Evolutionary conservation across 179 eudicot genomes (phyloP).

Genomic region (Heliamphora pulchella): DNA sequence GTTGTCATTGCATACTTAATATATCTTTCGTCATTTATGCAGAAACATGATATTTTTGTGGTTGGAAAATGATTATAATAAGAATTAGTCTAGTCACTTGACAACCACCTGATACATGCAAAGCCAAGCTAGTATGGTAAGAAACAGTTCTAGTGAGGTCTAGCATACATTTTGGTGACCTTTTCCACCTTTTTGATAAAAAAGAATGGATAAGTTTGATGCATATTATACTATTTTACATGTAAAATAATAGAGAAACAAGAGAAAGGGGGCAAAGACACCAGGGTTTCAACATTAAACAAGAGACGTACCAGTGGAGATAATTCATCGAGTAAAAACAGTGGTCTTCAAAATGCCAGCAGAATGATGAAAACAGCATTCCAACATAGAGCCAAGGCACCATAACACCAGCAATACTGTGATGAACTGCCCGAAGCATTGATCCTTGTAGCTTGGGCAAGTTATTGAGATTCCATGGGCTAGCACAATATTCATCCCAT

Average conservation of each 20-base stretch:
- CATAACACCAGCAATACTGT: constrained; percentile 97
- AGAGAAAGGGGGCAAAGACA: neutral
- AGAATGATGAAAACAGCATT: constrained; percentile 97
- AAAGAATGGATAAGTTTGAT: neutral
- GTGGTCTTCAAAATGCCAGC: constrained; percentile 99
- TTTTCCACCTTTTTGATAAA: neutral
- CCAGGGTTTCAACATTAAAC: neutral
- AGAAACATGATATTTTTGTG: neutral
- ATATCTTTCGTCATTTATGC: neutral
- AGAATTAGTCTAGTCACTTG: neutral
- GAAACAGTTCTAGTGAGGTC: neutral
- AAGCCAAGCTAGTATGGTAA: neutral
- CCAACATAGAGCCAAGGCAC: constrained; percentile 98
- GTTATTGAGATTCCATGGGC: constrained; percentile 98
- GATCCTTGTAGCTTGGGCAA: constrained; percentile 89
- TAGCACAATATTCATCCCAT: constrained; percentile 73
- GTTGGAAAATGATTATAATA: neutral
- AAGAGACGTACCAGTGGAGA: constrained; percentile 76
- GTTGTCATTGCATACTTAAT: neutral
- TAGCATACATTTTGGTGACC: neutral
- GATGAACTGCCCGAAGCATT: constrained; percentile 87
- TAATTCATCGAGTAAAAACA: constrained; percentile 98
- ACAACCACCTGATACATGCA: too few relatives aligned
- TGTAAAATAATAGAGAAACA: neutral
- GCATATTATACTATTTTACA: neutral